Conservation (phyloP, 129 eudicot species). For the Glebionis coronaria region DNA sequence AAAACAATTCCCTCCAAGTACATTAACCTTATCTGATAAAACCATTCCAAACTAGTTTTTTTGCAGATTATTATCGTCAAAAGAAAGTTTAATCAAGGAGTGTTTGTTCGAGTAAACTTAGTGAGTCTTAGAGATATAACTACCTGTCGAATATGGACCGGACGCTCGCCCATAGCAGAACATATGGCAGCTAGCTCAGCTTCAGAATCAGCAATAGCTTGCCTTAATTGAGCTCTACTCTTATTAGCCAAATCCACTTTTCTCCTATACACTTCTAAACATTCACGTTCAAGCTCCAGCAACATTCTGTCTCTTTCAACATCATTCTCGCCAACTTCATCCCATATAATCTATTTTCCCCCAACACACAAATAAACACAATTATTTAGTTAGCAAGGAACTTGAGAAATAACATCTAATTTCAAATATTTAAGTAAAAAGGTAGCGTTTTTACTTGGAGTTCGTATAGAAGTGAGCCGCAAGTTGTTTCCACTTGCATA, state of each 20-base stretch:
- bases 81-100: not conserved
- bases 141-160: conserved; percentile 91
- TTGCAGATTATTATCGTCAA: not conserved
- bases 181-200: conserved; percentile 80
- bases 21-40: no score
- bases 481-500: conserved; percentile 62
- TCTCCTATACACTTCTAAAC: conserved; percentile 78
- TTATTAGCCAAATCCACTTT: conserved; percentile 80
- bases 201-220: conserved; percentile 86
- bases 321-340: conserved; percentile 87
- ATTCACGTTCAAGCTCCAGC: conserved; percentile 83
- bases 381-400: not conserved
- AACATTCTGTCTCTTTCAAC: conserved; percentile 48
- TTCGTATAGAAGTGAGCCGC: conserved; percentile 83
- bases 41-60: not conserved
- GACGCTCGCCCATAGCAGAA: conserved; percentile 85
- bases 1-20: no score
- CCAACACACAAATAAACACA: conserved; percentile 7
- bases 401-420: conserved; percentile 11
- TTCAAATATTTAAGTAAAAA: no score
- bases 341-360: conserved; percentile 66
- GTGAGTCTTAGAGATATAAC: not conserved
- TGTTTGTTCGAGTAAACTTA: no score
- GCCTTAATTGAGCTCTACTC: conserved; percentile 72
- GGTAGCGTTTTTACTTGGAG: conserved; percentile 57